Base-by-base conservation (phyloP, 805 yeast genomes). In the Nakazawaea ishiwadae region DNA sequence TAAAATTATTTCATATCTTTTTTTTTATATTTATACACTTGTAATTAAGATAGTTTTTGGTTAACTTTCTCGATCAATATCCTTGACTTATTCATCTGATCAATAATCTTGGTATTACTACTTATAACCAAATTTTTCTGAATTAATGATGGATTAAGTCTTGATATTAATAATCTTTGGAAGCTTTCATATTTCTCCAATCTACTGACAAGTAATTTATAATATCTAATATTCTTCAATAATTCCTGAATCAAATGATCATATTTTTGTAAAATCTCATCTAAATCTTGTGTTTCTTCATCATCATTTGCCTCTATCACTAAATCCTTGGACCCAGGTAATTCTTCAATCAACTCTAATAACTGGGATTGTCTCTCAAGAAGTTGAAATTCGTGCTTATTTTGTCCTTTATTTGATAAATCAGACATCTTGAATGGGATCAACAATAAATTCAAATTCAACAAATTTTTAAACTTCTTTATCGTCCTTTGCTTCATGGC, bases 381-480 rank as follows among this genome's bases (percentile, higher is more conserved):
- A 4, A 40, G 27, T 15, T 49, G 18, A 26, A 53, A 44, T 5
- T 60, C 59, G 35, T 59, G 58, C 35, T 55, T 28, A 35, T 52
- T 49, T 12, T 42, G 19, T 35, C 52, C 51, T 3, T 7, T 14
- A 2, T n/a, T 5, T 8, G 20, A n/a, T 14, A 54, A 36, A 40
- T 58, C 56, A 3, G 54, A 49, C 8, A 57, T 29, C 3, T 50
- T 52, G 38, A 56, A 56, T 3, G 54, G 48, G n/a, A 48, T 37
- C 24, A 62, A 41, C 7, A 62, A 36, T 33, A 54, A 54, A 39
- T 56, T 54, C 48, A 60, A 46, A 17, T 47, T 45, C 19, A 58
- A 38, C 18, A 60, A 45, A 17, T 51, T 58, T 14, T 48, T 40
- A 16, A 51, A 49, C 37, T 45, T 43, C 5, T 38, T 40, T 12